A percentile compares a stretch with the other conserved stretches of the same genome.
Evolutionary conservation across 164 flowering plant genomes (phyloP).

Genomic region (Taxillus chinensis): DNA sequence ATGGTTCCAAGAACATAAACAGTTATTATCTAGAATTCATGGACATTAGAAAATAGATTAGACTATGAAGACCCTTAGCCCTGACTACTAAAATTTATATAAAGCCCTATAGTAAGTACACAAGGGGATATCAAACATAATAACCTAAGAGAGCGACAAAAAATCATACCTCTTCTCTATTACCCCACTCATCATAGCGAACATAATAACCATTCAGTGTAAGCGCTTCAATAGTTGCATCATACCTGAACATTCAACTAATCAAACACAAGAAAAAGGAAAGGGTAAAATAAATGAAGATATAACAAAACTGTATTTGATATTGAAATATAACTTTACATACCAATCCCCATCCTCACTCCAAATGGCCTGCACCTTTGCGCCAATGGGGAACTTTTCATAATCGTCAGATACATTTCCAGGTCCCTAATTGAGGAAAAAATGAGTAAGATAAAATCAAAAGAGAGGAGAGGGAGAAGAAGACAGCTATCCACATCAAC

Average conservation of each 20-base stretch:
- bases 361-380: constrained; percentile 91
- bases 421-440: constrained; percentile 25
- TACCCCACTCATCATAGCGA: constrained; percentile 76
- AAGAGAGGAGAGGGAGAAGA: neutral
- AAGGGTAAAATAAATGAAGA: constrained; percentile 20
- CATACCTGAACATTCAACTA: constrained; percentile 79
- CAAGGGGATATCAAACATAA: neutral
- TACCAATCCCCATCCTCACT: constrained; percentile 99
- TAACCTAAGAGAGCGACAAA: neutral
- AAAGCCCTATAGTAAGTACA: no score
- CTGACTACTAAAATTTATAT: no score
- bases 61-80: no score
- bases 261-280: constrained; percentile 34
- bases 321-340: constrained; percentile 5
- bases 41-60: no score
- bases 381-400: constrained; percentile 52
- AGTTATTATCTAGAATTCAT: no score
- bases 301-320: no score
- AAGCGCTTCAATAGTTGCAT: constrained; percentile 69
- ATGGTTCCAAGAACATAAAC: no score
- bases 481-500: neutral
- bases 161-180: constrained; percentile 79
- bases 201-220: constrained; percentile 82
- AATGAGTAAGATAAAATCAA: neutral
- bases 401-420: constrained; percentile 19